Conservation (phyloP, 257 asterid species). For the Nicotiana attenuata region DNA sequence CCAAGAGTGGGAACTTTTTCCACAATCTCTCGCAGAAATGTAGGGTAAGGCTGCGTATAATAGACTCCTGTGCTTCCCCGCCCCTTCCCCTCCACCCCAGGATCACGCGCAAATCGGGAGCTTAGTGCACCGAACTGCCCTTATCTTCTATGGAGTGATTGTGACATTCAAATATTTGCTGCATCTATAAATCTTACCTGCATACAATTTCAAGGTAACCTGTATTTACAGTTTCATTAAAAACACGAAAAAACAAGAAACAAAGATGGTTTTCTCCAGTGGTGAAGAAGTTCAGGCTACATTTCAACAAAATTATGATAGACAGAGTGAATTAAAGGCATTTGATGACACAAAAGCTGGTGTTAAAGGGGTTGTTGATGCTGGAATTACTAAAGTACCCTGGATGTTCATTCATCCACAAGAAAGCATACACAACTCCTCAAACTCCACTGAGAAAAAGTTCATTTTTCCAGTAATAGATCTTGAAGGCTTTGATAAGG, state of each 20-base stretch:
- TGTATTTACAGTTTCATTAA: background rate
- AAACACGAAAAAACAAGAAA: background rate
- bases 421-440: background rate
- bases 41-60: too few species aligned
- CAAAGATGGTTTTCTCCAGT: constrained; percentile 13
- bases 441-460: background rate
- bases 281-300: background rate
- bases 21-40: too few species aligned
- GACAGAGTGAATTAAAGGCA: constrained; percentile 29
- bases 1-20: too few species aligned
- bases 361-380: constrained; percentile 62
- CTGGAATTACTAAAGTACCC: constrained; percentile 36
- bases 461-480: constrained; percentile 14
- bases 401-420: constrained; percentile 34
- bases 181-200: too few species aligned
- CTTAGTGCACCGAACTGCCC: too few species aligned
- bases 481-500: constrained; percentile 4
- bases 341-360: constrained; percentile 63
- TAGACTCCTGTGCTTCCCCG: too few species aligned
- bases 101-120: too few species aligned
- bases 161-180: too few species aligned
- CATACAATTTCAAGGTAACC: background rate
- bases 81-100: too few species aligned
- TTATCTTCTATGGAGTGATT: too few species aligned
- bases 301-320: constrained; percentile 17